Base-by-base conservation (phyloP, 1,284 basidiomycete species). In the Pseudozyma tsukubaensis region DNA sequence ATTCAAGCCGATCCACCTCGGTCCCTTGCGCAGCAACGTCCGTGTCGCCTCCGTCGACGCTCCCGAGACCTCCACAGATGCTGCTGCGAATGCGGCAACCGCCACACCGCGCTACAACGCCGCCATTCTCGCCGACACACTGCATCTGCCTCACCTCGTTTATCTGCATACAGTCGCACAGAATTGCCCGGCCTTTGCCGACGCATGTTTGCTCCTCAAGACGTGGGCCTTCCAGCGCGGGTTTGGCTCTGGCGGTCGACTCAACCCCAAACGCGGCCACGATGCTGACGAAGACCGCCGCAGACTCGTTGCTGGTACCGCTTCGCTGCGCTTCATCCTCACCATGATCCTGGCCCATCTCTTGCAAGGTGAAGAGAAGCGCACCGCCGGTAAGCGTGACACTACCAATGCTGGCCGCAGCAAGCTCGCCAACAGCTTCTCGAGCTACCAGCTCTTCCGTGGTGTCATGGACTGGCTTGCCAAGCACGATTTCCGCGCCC, bases 191-290 rank as follows among this genome's bases (percentile, higher is more conserved):
- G 88, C 90, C 0, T 94, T 93, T 80, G 85, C 86, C 2, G 92
- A 95, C 65, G 93, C 93, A 8, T 86, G 94, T 18, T 87, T 91
- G 1, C 87, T 97, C 11, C 89, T 97, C 58, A 89, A 93, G 19
- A 89, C 96, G 18, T 97, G 95, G 96, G 92, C 93, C 1, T 91
- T 91, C 58, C 92, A 95, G 82, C 89, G 94, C 19, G 94, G 93
- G 0, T 93, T 93, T 72, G 64, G 89, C 39, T 61, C 77, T 0
- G 80, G 81, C 34, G 54, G 59, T 49, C 55, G 67, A 91, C 91
- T 72, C 56, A 56, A 48, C 7, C 52, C 52, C 12, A 64, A 64
- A 47, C 40, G 39, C 16, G 10, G 42, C 6, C 53, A 50, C 12
- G 49, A 69, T 24, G 67, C 45, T 6, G 57, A 50, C 9, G 49